These are phyloP conservation scores for Salix dunnii DNA, from an alignment of 345 rosid genomes.

Conservation along the genomic window DNA sequence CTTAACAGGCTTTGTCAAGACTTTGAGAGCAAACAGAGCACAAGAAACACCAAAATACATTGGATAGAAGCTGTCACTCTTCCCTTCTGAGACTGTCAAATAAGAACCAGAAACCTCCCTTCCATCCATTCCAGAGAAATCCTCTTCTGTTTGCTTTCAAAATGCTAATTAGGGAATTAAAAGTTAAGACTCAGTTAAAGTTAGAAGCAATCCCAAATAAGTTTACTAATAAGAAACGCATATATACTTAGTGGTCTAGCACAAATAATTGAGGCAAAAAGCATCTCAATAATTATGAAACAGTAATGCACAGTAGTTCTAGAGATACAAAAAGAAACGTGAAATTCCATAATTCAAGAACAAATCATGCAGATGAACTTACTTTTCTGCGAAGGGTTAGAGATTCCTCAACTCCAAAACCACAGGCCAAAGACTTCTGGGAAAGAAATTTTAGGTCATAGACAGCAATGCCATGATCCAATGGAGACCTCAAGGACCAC, in stretches of 20 bases:
- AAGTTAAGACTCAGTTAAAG: slow-evolving; percentile 2
- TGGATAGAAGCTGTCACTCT: slow-evolving; percentile 42
- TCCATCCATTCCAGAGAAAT: slow-evolving; percentile 40
- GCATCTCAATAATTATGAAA: slow-evolving; percentile 32
- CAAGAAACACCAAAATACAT: slow-evolving; percentile 68
- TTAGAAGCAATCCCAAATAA: not conserved
- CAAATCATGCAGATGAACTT: not conserved
- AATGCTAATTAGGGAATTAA: slow-evolving; percentile 16
- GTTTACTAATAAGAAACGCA: not conserved
- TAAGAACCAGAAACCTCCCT: slow-evolving; percentile 25
- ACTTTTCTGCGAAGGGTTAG: not conserved
- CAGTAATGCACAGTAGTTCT: slow-evolving; percentile 3
- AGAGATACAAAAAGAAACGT: not conserved
- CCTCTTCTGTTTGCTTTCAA: slow-evolving; percentile 25
- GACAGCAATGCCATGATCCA: slow-evolving; percentile 11
- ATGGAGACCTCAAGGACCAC: slow-evolving; percentile 16
- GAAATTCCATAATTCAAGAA: not conserved
- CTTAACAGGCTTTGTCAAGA: slow-evolving; percentile 35
- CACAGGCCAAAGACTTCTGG: not conserved
- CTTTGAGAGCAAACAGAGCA: slow-evolving; percentile 51
- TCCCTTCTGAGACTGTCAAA: slow-evolving; percentile 27
- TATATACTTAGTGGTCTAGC: not conserved
- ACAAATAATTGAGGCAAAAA: slow-evolving; percentile 22
- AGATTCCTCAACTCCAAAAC: slow-evolving; percentile 4
- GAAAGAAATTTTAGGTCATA: not conserved